Evolutionary conservation across 768 basidiomycete genomes (phyloP).

Genomic region (Tephrocybe sp.): DNA sequence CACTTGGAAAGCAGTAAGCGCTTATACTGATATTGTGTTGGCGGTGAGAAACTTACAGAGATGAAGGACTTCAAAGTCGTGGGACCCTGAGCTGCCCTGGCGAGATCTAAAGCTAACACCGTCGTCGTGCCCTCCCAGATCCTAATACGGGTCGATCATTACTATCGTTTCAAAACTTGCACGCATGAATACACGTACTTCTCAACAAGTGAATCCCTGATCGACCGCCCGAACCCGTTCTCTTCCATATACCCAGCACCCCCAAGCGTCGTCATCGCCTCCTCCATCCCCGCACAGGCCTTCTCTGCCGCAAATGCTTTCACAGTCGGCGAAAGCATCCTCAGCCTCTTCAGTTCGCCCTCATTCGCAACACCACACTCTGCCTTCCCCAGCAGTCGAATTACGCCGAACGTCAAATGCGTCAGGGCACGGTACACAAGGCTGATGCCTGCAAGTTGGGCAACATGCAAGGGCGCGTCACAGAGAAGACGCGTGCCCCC

Average conservation of each 20-base stretch:
- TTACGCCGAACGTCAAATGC: slow-evolving; percentile 62
- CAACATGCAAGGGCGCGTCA: slow-evolving; percentile 62
- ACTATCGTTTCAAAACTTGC: background rate
- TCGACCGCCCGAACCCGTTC: slow-evolving; percentile 66
- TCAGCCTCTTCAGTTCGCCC: slow-evolving; percentile 52
- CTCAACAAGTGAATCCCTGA: slow-evolving; percentile 72
- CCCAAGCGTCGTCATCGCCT: slow-evolving; percentile 72
- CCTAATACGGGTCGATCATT: slow-evolving; percentile 22
- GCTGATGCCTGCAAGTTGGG: slow-evolving; percentile 59
- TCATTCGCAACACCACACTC: slow-evolving; percentile 53
- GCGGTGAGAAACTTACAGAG: slow-evolving; percentile 39
- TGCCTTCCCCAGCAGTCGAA: slow-evolving; percentile 57
- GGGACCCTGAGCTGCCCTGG: slow-evolving; percentile 51
- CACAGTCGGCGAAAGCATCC: slow-evolving; percentile 66
- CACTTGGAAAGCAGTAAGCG: slow-evolving; percentile 40
- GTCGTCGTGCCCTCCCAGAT: slow-evolving; percentile 82
- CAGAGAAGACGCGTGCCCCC: slow-evolving; percentile 48
- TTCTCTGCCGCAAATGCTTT: slow-evolving; percentile 74
- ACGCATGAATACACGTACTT: slow-evolving; percentile 36
- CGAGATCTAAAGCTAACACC: slow-evolving; percentile 68
- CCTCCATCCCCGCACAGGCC: slow-evolving; percentile 63
- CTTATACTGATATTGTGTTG: slow-evolving; percentile 1
- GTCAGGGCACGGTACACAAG: slow-evolving; percentile 65
- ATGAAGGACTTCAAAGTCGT: slow-evolving; percentile 45
- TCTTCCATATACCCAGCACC: slow-evolving; percentile 88